Conservation (phyloP, 2,329 filamentous ascomycete genomes). For the Cladosporium sp. region DNA sequence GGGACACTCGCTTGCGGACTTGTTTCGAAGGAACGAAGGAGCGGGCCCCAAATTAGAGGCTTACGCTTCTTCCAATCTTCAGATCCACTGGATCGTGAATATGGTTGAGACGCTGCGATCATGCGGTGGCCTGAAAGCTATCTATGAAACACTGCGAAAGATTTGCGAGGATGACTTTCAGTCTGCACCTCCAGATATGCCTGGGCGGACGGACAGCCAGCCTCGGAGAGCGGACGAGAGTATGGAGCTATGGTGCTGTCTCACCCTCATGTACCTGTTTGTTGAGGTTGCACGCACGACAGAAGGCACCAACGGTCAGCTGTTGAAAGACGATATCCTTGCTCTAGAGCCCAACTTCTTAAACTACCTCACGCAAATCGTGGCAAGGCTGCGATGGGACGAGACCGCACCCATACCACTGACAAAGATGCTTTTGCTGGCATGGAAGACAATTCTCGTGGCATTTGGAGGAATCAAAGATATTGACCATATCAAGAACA, state of each 20-base stretch:
- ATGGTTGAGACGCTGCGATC: conserved; percentile 41
- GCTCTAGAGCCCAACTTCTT: conserved; percentile 58
- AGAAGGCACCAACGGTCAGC: conserved; percentile 21
- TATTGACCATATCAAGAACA: conserved; percentile 68
- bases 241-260: conserved; percentile 45
- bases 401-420: conserved; percentile 56
- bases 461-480: conserved; percentile 76
- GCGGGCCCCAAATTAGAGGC: conserved; percentile 29
- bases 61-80: conserved; percentile 34
- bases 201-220: conserved; percentile 24
- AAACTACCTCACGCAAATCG: conserved; percentile 64
- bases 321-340: conserved; percentile 30
- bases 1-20: conserved; percentile 22
- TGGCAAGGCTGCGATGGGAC: conserved; percentile 52
- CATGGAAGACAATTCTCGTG: conserved; percentile 89
- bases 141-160: conserved; percentile 37
- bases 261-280: conserved; percentile 47
- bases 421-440: conserved; percentile 58
- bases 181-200: conserved; percentile 17
- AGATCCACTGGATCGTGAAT: conserved; percentile 42
- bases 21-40: conserved; percentile 21
- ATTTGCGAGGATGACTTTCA: conserved; percentile 28
- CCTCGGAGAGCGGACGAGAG: conserved; percentile 27
- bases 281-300: conserved; percentile 41
- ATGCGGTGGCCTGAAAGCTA: conserved; percentile 35